Evolutionary conservation across 83 land plant species (phyloP).

Genomic region (Diphasiastrum complanatum): DNA sequence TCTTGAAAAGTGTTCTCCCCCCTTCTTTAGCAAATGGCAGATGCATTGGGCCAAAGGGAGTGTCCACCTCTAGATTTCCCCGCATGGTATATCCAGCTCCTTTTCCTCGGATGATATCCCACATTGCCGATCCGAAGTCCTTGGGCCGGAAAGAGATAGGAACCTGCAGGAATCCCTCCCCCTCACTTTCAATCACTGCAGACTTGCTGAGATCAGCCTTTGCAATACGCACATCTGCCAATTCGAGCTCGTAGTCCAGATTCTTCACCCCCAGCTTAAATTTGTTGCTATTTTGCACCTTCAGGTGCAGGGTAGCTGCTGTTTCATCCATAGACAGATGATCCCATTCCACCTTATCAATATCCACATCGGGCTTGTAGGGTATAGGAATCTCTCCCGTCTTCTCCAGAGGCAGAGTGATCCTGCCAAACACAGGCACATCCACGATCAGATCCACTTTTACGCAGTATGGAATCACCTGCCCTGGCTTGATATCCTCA

Average conservation of each 20-base stretch:
- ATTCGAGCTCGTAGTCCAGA: constrained; percentile 55
- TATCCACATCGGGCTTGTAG: constrained; percentile 76
- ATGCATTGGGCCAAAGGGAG: constrained; percentile 87
- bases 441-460: constrained; percentile 65
- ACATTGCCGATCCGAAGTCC: constrained; percentile 85
- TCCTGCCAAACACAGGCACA: constrained; percentile 74
- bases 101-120: constrained; percentile 81
- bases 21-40: constrained; percentile 78
- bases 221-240: constrained; percentile 60
- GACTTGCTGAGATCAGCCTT: constrained; percentile 46
- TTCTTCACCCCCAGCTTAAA: constrained; percentile 64
- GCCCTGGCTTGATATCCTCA: constrained; percentile 75
- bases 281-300: constrained; percentile 74
- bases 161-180: constrained; percentile 38
- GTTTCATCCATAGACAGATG: constrained; percentile 74
- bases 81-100: constrained; percentile 74
- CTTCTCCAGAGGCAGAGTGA: constrained; percentile 76
- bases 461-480: constrained; percentile 59
- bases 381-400: constrained; percentile 80
- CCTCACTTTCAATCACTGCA: constrained; percentile 40
- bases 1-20: constrained; percentile 71
- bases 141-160: constrained; percentile 83
- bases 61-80: constrained; percentile 62
- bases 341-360: constrained; percentile 63
- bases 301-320: constrained; percentile 57